Percentiles rank a stretch among this genome's conserved stretches.
These are phyloP conservation scores for Cydonia oblonga DNA, from an alignment of 331 rosid genomes.

Conservation along the genomic window DNA sequence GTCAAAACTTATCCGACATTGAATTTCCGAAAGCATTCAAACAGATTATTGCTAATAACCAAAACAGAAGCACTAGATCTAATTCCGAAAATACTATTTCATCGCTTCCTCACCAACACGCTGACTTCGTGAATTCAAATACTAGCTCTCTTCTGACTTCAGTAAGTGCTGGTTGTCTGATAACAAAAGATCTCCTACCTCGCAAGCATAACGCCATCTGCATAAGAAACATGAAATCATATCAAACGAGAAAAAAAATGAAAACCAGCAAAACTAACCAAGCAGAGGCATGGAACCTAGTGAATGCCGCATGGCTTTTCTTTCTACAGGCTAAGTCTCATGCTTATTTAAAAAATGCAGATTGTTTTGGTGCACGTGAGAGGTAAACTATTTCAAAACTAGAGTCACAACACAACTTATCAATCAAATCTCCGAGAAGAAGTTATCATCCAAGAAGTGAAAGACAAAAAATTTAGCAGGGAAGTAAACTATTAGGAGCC, in stretches of 20 bases:
- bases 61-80: not conserved
- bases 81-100: not conserved
- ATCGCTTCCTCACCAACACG: not conserved
- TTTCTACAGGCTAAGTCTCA: not conserved
- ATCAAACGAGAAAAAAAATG: not conserved
- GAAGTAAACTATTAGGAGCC: not conserved
- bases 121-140: not conserved
- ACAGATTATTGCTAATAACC: not conserved
- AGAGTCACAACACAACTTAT: not conserved
- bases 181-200: not conserved
- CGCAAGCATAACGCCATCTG: conserved; percentile 5
- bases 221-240: not conserved
- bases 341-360: not conserved
- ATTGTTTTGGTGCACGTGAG: not conserved
- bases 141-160: conserved; percentile 1
- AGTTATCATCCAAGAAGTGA: not conserved
- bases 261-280: not conserved
- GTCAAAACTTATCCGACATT: not conserved
- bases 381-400: not conserved
- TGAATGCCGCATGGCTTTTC: not conserved
- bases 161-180: not conserved
- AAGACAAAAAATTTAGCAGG: not conserved
- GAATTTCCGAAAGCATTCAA: not conserved
- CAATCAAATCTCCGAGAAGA: not conserved
- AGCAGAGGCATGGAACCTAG: not conserved